These are phyloP conservation scores for Cryomyces minteri DNA, from an alignment of 495 filamentous ascomycete genomes.

Conservation along the genomic window DNA sequence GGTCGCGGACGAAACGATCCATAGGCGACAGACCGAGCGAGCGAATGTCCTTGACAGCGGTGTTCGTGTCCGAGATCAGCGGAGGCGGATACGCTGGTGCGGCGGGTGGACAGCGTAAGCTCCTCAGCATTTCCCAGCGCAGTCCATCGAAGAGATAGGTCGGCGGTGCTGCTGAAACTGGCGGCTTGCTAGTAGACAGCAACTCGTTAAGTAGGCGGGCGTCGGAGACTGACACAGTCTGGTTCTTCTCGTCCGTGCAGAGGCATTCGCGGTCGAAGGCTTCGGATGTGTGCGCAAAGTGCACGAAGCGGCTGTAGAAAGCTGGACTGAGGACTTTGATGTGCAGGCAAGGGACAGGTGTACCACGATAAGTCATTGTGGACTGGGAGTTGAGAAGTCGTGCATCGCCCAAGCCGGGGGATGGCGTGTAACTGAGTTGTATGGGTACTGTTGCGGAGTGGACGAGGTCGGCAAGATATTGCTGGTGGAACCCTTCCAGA, in stretches of 20 bases:
- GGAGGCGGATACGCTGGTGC: constrained; percentile 8
- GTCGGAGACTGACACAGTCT: constrained; percentile 31
- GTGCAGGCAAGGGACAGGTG: neutral
- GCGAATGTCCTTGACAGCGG: constrained; percentile 6
- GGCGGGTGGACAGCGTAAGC: constrained; percentile 14
- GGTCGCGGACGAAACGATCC: constrained; percentile 6
- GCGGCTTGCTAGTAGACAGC: neutral
- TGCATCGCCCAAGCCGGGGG: constrained; percentile 1
- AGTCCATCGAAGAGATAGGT: constrained; percentile 5
- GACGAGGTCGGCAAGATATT: constrained; percentile 30
- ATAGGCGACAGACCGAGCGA: constrained; percentile 10
- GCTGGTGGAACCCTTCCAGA: constrained; percentile 32
- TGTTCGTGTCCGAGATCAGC: neutral
- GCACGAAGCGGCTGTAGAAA: constrained; percentile 40
- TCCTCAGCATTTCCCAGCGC: constrained; percentile 12
- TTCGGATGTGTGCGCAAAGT: constrained; percentile 30
- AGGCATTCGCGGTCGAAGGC: constrained; percentile 29
- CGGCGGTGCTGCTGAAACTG: neutral
- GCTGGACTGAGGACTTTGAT: constrained; percentile 35
- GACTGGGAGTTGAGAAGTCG: neutral
- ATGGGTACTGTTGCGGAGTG: constrained; percentile 20
- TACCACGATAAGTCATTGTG: neutral
- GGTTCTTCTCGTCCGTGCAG: constrained; percentile 22
- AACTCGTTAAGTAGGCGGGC: constrained; percentile 22
- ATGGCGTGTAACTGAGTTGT: constrained; percentile 30